A percentile compares a stretch with the other conserved stretches of the same genome.
These are phyloP conservation scores for Candida xyloterini DNA, from an alignment of 805 yeast species.

Conservation along the genomic window DNA sequence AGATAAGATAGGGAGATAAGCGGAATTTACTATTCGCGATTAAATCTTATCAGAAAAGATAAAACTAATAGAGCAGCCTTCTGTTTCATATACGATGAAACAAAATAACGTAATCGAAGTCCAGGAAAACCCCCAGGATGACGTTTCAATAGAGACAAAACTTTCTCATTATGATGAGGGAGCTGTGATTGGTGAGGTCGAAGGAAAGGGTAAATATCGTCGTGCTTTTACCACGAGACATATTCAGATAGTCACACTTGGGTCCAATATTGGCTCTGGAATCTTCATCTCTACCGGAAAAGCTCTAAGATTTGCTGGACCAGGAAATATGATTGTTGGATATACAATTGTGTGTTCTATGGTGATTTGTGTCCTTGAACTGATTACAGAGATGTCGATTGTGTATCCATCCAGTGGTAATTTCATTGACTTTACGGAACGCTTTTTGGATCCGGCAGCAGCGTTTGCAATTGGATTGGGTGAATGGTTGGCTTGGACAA, in stretches of 20 bases:
- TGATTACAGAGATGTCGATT: conserved; percentile 13
- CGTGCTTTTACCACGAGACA: conserved; percentile 13
- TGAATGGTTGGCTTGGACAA: conserved; percentile 15
- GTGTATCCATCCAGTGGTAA: conserved; percentile 14
- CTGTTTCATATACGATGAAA: conserved; percentile 6
- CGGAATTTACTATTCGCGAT: background rate
- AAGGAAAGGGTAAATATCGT: conserved; percentile 8
- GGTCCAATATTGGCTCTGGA: conserved; percentile 13
- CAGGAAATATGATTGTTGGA: conserved; percentile 14
- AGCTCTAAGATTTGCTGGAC: conserved; percentile 11
- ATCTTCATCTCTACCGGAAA: conserved; percentile 13
- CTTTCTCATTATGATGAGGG: conserved; percentile 3
- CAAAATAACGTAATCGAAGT: conserved; percentile 2
- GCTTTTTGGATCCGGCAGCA: conserved; percentile 13
- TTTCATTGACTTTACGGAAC: conserved; percentile 12
- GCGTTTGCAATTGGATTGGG: conserved; percentile 14
- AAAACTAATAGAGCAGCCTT: too few species aligned
- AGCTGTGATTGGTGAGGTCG: conserved; percentile 11
- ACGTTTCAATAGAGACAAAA: conserved; percentile 2
- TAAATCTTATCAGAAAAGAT: background rate
- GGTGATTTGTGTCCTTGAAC: conserved; percentile 12
- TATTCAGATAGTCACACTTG: conserved; percentile 10
- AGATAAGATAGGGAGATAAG: background rate
- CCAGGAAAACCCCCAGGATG: conserved; percentile 3
- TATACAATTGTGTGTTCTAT: conserved; percentile 12